Evolutionary conservation across 768 basidiomycete genomes (phyloP).

Genomic region (Gautieria morchelliformis): DNA sequence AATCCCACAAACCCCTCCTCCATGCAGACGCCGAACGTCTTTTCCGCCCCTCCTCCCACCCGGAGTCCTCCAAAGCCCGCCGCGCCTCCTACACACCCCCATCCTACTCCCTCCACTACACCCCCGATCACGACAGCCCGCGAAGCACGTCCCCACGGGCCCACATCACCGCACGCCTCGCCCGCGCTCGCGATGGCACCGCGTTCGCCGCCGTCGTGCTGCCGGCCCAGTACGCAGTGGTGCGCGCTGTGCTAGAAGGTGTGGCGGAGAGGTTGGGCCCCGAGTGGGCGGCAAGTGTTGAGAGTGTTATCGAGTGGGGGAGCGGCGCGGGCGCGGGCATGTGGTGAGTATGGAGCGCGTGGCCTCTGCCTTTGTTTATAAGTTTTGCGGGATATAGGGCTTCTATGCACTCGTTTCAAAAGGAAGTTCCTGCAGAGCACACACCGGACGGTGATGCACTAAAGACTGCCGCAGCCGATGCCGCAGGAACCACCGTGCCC

Average conservation of each 20-base stretch:
- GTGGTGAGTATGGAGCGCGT: constrained; percentile 43
- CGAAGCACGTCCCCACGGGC: constrained; percentile 2
- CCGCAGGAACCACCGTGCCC: too few relatives aligned
- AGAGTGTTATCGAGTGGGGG: constrained; percentile 76
- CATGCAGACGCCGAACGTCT: constrained; percentile 67
- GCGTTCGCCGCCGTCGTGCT: constrained; percentile 83
- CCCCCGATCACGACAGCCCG: constrained; percentile 2
- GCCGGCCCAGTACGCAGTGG: constrained; percentile 77
- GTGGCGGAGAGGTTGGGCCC: constrained; percentile 52
- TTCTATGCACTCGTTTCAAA: too few relatives aligned
- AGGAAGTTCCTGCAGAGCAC: too few relatives aligned
- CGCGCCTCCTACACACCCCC: not conserved
- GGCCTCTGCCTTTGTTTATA: not conserved
- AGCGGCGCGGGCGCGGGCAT: constrained; percentile 73
- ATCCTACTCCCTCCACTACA: constrained; percentile 8
- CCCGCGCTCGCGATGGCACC: constrained; percentile 53
- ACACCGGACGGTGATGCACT: too few relatives aligned
- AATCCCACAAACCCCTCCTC: constrained; percentile 51
- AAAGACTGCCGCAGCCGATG: too few relatives aligned
- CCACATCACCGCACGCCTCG: constrained; percentile 6
- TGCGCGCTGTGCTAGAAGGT: constrained; percentile 64
- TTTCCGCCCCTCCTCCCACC: constrained; percentile 28
- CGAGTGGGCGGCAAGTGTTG: constrained; percentile 37
- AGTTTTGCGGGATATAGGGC: too few relatives aligned
- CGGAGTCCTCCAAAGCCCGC: not conserved